Evolutionary conservation across 2,329 filamentous ascomycete species (phyloP), one percentile per base, ranked within the genome.

Genomic region (Exophiala spinifera): DNA sequence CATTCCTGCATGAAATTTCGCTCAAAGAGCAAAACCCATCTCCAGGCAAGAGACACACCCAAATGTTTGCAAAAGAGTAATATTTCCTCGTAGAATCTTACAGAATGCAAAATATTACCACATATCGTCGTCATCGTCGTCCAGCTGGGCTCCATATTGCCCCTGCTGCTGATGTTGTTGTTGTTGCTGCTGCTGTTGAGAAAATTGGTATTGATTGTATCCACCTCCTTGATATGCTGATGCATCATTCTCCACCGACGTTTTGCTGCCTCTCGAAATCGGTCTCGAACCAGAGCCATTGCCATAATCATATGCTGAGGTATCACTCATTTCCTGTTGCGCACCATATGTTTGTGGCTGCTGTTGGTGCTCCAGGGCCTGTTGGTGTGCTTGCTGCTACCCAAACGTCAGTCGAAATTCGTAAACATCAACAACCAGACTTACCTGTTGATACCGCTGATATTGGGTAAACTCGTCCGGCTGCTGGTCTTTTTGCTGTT

Each of bases 261-360:
- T 68, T 61, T 70, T 70, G 50, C 66, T 69, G 40, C 67, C 65
- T 52, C 69, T 65, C 31, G 71, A 70, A 43, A 70, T 70, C 48
- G 70, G 62, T 52, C 68, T 66, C 60, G 65, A 65, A 60, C 74
- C 72, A 44, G 42, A 21, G 57, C 75, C 71, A 40, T 70, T 66
- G 45, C 77, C 74, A 63, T 79, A 76, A 58, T 77, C 76, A 63
- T 79, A 80, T 64, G 74, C 76, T 57, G 78, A 74, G 50, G 75
- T 72, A 56, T 81, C 76, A 51, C 79, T 76, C 49, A 77, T 72
- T 42, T 70, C 57, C 36, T 47, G 51, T 49, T 59, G 53, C 25
- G 54, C 42, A 21, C 36, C 42, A 45, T 57, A 55, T 17, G 46
- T 15, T 33, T 52, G 34, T 17, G n/a, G 57, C 55, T 42, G 23